phyloP scores from a whole-genome alignment of 345 rosid species.

The Luvunga scandens region DNA sequence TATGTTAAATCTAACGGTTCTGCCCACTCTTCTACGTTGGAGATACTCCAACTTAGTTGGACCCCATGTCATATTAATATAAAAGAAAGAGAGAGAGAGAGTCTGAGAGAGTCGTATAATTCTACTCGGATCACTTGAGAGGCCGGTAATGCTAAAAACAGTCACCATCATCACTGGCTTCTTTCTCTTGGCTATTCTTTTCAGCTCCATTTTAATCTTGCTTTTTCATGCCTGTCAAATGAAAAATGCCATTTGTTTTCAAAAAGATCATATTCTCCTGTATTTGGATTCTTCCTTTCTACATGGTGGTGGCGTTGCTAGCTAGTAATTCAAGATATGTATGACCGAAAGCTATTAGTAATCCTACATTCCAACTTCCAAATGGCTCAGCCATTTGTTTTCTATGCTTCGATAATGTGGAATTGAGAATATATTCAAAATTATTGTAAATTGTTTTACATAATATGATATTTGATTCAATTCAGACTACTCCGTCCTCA shows the following conservation, averaged over 20 bases:
- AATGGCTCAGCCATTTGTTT: background rate
- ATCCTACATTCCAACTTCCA: conserved; percentile 25
- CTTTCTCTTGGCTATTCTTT: background rate
- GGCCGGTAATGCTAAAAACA: background rate
- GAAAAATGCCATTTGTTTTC: no score
- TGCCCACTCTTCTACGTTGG: no score
- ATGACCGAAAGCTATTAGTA: conserved; percentile 33
- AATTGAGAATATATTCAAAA: background rate
- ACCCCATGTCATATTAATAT: no score
- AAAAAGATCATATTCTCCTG: no score
- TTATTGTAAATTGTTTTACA: no score
- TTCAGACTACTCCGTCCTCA: background rate
- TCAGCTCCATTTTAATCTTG: background rate
- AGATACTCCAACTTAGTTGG: no score
- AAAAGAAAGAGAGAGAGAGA: no score
- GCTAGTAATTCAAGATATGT: conserved; percentile 20
- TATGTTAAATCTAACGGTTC: no score
- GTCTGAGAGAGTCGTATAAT: no score
- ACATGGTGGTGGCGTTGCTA: background rate
- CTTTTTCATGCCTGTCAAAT: background rate
- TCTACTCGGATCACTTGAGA: background rate
- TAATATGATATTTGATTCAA: background rate
- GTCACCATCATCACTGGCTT: conserved; percentile 11
- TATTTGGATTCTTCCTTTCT: background rate
- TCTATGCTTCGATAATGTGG: conserved; percentile 25